Evolutionary conservation across 495 filamentous ascomycete species (phyloP).

Genomic region (Amniculicola lignicola): DNA sequence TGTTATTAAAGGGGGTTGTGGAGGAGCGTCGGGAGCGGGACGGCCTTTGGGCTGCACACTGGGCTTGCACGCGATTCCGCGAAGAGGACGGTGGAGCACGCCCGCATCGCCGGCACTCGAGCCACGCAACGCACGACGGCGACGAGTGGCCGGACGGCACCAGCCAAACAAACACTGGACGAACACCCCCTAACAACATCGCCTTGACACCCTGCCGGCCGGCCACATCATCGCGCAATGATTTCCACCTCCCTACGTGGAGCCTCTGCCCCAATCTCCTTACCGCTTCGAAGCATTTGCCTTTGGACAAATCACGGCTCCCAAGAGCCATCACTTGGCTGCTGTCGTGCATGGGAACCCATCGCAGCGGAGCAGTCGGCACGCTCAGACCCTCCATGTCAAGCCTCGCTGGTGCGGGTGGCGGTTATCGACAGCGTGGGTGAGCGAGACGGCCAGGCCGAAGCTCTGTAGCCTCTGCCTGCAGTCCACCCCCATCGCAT

Average conservation of each 20-base stretch:
- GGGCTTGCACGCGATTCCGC: too few relatives aligned
- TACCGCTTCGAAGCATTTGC: conserved; percentile 19
- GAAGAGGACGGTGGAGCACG: too few relatives aligned
- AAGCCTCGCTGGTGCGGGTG: too few relatives aligned
- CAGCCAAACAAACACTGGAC: too few relatives aligned
- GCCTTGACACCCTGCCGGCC: background rate
- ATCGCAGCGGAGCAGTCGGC: too few relatives aligned
- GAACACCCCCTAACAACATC: background rate
- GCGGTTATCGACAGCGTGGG: too few relatives aligned
- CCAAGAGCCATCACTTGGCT: background rate
- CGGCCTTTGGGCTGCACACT: background rate
- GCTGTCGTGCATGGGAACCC: conserved; percentile 22
- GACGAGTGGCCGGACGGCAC: background rate
- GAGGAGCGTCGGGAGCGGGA: background rate
- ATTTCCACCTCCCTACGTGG: conserved; percentile 14
- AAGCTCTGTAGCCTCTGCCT: background rate
- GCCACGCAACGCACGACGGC: background rate
- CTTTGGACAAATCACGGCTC: conserved; percentile 16
- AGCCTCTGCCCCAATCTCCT: conserved; percentile 5
- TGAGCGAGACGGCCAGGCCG: background rate
- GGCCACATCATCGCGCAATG: background rate
- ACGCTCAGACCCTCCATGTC: background rate
- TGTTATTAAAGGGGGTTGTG: too few relatives aligned
- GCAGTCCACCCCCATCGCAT: background rate
- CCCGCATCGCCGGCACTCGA: background rate